phyloP scores from a whole-genome alignment of 805 yeast species.

The Candida hispaniensis region DNA sequence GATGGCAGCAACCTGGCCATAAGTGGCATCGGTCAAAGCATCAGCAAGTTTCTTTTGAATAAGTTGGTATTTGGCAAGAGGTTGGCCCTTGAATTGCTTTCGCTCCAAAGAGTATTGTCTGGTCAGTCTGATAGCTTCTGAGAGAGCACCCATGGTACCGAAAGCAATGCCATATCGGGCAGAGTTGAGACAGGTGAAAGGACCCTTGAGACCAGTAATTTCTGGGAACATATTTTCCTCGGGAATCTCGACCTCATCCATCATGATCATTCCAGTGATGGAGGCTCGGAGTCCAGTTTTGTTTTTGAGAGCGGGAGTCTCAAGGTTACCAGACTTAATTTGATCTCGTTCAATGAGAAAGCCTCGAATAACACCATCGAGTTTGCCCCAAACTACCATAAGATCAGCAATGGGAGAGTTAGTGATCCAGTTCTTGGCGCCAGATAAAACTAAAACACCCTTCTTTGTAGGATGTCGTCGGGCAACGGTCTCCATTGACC shows the following conservation, averaged over 20 bases:
- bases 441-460: constrained; percentile 33
- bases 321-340: constrained; percentile 27
- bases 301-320: constrained; percentile 34
- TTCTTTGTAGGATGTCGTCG: constrained; percentile 34
- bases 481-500: constrained; percentile 46
- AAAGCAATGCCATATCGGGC: constrained; percentile 37
- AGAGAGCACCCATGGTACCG: constrained; percentile 38
- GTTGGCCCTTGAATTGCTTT: constrained; percentile 32
- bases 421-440: constrained; percentile 38
- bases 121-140: constrained; percentile 31
- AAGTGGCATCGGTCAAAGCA: constrained; percentile 33
- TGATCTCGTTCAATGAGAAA: constrained; percentile 33
- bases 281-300: constrained; percentile 34
- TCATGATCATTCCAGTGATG: constrained; percentile 35
- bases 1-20: constrained; percentile 32
- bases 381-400: constrained; percentile 35
- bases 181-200: constrained; percentile 35
- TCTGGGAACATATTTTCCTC: constrained; percentile 33
- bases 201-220: constrained; percentile 35
- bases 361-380: constrained; percentile 35
- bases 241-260: constrained; percentile 37
- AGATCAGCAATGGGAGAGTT: constrained; percentile 39
- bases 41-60: constrained; percentile 36
- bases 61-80: constrained; percentile 34
- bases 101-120: constrained; percentile 33